A percentile compares a stretch with the other conserved stretches of the same genome.
Conservation (phyloP, 2,329 filamentous ascomycete genomes). For the Curvularia hawaiiensis region DNA sequence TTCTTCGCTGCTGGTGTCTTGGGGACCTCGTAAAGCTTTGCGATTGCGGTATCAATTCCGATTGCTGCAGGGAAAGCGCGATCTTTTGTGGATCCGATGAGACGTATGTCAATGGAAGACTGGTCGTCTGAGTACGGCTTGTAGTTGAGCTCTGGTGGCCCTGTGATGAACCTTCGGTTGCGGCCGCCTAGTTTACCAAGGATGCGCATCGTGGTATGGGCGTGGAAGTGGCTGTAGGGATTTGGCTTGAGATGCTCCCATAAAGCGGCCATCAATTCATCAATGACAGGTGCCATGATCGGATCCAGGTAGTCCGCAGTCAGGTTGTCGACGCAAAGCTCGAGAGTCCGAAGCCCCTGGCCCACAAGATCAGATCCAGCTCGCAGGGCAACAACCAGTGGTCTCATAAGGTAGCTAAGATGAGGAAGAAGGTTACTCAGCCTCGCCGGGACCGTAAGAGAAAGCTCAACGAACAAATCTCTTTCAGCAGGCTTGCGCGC, state of each 20-base stretch:
- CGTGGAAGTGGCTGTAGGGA: constrained; percentile 96
- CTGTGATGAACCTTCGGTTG: constrained; percentile 93
- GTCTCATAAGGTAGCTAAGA: constrained; percentile 94
- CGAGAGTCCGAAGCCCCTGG: constrained; percentile 88
- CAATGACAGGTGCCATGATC: constrained; percentile 98
- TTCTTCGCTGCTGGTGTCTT: constrained; percentile 66
- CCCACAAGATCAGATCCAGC: constrained; percentile 93
- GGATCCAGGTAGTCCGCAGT: constrained; percentile 98
- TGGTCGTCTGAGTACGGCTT: constrained; percentile 86
- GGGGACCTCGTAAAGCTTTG: constrained; percentile 81
- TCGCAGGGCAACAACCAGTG: constrained; percentile 90
- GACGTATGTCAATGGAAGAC: constrained; percentile 83
- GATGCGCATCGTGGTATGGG: constrained; percentile 97
- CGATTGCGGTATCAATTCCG: constrained; percentile 86
- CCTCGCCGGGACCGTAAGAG: constrained; percentile 90
- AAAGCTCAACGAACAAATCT: constrained; percentile 96
- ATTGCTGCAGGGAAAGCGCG: constrained; percentile 85
- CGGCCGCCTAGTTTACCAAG: constrained; percentile 94
- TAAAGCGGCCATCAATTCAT: constrained; percentile 96
- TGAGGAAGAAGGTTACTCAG: constrained; percentile 95
- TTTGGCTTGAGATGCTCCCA: constrained; percentile 95
- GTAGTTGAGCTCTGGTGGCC: constrained; percentile 82
- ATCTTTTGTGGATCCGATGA: constrained; percentile 89
- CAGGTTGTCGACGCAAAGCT: constrained; percentile 96
- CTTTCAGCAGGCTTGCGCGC: constrained; percentile 88